Evolutionary conservation across 306 rosid genomes (phyloP).

Genomic region (Elaeagnus macrophylla): DNA sequence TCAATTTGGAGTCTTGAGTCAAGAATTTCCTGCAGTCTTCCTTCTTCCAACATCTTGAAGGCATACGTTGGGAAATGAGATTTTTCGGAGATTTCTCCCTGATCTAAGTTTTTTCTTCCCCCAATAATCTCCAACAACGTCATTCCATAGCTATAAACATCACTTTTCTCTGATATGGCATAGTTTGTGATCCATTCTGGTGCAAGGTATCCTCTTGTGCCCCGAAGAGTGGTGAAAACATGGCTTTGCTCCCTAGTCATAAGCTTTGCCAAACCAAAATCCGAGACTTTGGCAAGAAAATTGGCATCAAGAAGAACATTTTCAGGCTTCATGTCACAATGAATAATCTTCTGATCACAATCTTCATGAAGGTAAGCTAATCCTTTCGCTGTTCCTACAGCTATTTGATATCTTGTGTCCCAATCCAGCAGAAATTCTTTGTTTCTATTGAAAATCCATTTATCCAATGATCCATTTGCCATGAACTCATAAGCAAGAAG

Average conservation of each 20-base stretch:
- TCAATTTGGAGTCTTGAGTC: conserved; percentile 33
- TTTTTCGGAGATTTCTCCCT: conserved; percentile 50
- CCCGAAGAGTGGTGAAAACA: conserved; percentile 81
- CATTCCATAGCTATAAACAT: conserved; percentile 88
- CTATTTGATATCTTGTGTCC: conserved; percentile 70
- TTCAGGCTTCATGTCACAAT: conserved; percentile 91
- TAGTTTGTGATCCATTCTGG: conserved; percentile 97
- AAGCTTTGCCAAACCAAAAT: conserved; percentile 83
- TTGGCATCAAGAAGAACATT: conserved; percentile 77
- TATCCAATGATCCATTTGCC: conserved; percentile 80
- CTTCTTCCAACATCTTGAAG: conserved; percentile 82
- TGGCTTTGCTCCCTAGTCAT: conserved; percentile 85
- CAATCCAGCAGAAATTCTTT: conserved; percentile 46
- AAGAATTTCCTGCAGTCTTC: conserved; percentile 42
- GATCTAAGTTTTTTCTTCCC: conserved; percentile 74
- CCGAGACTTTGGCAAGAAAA: conserved; percentile 74
- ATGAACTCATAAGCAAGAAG: conserved; percentile 81
- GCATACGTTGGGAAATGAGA: conserved; percentile 73
- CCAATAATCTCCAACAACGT: conserved; percentile 73
- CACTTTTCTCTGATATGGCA: conserved; percentile 92
- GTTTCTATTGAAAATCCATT: conserved; percentile 70
- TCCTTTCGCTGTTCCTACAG: conserved; percentile 86
- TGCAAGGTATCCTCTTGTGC: conserved; percentile 84
- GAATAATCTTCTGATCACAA: conserved; percentile 79
- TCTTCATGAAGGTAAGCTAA: conserved; percentile 85